phyloP scores from a whole-genome alignment of 2,329 filamentous ascomycete species.

The Fusarium cyanostomum region DNA sequence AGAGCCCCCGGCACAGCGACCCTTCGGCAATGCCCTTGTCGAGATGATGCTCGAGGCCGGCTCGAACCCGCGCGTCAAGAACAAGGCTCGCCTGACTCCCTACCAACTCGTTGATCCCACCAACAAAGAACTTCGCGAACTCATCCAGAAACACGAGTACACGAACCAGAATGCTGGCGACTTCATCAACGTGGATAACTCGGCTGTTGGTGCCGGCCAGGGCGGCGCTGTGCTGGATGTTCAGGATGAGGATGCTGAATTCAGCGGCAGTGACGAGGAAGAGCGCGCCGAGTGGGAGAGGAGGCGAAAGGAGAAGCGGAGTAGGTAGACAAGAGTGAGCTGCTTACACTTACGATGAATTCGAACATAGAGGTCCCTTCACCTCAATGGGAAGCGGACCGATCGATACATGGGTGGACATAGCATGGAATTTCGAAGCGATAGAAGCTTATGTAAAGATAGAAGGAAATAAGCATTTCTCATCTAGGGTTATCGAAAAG shows the following conservation, averaged over 20 bases:
- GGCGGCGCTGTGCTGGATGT: constrained; percentile 24
- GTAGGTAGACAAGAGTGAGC: constrained; percentile 18
- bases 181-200: constrained; percentile 56
- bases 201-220: constrained; percentile 16
- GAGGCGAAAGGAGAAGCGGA: constrained; percentile 54
- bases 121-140: constrained; percentile 68
- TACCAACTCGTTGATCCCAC: constrained; percentile 77
- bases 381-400: constrained; percentile 13
- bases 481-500: constrained; percentile 35
- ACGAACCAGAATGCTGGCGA: constrained; percentile 66
- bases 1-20: constrained; percentile 69
- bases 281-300: constrained; percentile 70
- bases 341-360: constrained; percentile 14
- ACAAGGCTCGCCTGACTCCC: constrained; percentile 78
- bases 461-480: constrained; percentile 39
- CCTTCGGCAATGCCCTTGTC: constrained; percentile 72
- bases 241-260: constrained; percentile 65
- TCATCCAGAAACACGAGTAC: constrained; percentile 78
- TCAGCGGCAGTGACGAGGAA: constrained; percentile 71
- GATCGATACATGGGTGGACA: constrained; percentile 23
- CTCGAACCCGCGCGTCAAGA: constrained; percentile 64
- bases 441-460: constrained; percentile 41
- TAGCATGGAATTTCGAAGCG: constrained; percentile 37
- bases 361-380: constrained; percentile 27
- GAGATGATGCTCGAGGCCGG: constrained; percentile 87